Evolutionary conservation across 148 eudicot species (phyloP), one percentile per base, ranked within the genome.

Genomic region (Rhododendron ovatum): DNA sequence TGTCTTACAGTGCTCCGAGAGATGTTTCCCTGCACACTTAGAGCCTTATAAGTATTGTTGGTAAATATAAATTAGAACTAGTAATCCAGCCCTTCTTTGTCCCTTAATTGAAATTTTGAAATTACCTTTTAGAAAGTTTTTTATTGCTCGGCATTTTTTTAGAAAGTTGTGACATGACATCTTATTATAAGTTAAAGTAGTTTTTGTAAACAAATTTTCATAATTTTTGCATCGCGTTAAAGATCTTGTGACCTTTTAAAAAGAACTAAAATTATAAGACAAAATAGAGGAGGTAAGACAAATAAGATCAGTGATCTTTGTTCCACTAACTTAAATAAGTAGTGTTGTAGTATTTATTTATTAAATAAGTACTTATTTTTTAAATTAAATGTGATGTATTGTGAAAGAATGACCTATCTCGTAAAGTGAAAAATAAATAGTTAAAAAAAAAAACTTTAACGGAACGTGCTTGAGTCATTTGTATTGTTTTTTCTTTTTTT

Each of bases 1-100:
- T 0, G 76, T 41, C 81, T 39, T 69, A 59, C 89, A 84, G 33
- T 84, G 80, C 84, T 87, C 84, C 13, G 87, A 77, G 3, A 87
- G 73, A 82, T 87, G 87, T 67, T 76, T 87, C 33, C 86, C 88
- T 87, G 82, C 26, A 4, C 28, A 63, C 24, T 55, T 18, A 30
- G 41, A 45, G 41, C 11, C 47, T 13, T 48, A 50, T 18, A 55
- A 17, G 22, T 15, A 4, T 17, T 22, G 15, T 17, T 22, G 15
- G 61, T 55, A 15, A 39, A 77, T 20, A 15, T 20, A 6, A 67
- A 39, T 26, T 15, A 51, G 17, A 51, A 51, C 55, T 17, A 55
- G 5, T 55, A 4, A 22, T 55, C 61, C 22, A 55, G 55, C 55
- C 14, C 55, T 48, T 48, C 55, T 51, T 50, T 13, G 63, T 57